Conservation (phyloP, 2,329 filamentous ascomycete species). For the Microdochium paspali region DNA sequence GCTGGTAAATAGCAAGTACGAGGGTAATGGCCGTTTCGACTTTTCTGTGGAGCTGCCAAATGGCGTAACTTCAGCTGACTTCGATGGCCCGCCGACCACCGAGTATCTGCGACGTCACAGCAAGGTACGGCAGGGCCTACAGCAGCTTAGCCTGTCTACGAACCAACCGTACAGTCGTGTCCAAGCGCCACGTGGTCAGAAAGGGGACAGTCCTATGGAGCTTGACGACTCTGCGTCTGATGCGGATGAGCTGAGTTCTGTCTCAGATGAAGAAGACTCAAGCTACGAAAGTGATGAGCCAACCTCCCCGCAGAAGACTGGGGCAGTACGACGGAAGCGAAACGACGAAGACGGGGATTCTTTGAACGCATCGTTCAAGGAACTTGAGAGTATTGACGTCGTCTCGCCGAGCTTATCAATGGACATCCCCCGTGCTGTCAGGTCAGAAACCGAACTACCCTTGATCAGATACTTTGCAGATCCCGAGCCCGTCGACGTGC, state of each 20-base stretch:
- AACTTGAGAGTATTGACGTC: conserved; percentile 35
- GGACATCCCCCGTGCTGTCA: conserved; percentile 39
- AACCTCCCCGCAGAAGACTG: conserved; percentile 38
- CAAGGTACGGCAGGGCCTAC: conserved; percentile 27
- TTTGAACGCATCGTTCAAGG: conserved; percentile 39
- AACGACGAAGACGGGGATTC: conserved; percentile 45
- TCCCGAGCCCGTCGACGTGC: conserved; percentile 40
- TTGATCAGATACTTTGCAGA: conserved; percentile 49
- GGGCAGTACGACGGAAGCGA: conserved; percentile 27
- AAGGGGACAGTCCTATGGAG: conserved; percentile 17
- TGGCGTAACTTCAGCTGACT: conserved; percentile 19
- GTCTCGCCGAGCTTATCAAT: conserved; percentile 35
- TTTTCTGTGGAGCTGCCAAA: conserved; percentile 24
- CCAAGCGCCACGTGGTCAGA: conserved; percentile 19
- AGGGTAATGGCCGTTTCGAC: conserved; percentile 44
- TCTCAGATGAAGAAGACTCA: conserved; percentile 47
- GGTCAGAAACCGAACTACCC: conserved; percentile 38
- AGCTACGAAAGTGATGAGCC: conserved; percentile 40
- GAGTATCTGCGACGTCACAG: conserved; percentile 38
- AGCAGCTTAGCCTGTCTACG: conserved; percentile 24
- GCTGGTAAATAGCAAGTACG: conserved; percentile 48
- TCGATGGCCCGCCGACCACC: conserved; percentile 31
- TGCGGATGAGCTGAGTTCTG: conserved; percentile 37
- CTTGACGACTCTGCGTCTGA: conserved; percentile 30
- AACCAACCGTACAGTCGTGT: conserved; percentile 19